phyloP scores from a whole-genome alignment of 2,329 filamentous ascomycete species.

The Calycina herbarum region DNA sequence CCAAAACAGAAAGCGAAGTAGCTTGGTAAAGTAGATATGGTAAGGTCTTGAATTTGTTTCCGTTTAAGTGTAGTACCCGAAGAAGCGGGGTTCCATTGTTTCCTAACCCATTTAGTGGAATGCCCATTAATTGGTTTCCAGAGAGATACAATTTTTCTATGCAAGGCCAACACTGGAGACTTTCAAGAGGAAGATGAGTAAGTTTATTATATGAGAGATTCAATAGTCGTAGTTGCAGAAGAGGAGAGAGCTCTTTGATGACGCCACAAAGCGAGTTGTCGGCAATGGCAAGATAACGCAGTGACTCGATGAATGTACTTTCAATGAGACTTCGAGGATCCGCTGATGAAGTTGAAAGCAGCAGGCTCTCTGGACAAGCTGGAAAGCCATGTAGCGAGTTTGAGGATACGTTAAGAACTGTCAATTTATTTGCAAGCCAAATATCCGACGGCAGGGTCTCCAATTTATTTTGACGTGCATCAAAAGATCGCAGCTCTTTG shows the following conservation, averaged over 20 bases:
- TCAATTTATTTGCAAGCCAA: no score
- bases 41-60: constrained; percentile 95
- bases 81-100: constrained; percentile 70
- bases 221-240: constrained; percentile 79
- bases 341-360: no score
- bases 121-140: constrained; percentile 85
- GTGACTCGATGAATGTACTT: constrained; percentile 66
- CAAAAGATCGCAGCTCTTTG: constrained; percentile 78
- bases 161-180: constrained; percentile 85
- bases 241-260: constrained; percentile 72
- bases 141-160: constrained; percentile 91
- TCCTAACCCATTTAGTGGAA: constrained; percentile 92
- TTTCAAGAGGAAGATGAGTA: constrained; percentile 73
- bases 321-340: no score
- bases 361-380: no score
- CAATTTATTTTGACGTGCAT: constrained; percentile 94
- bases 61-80: constrained; percentile 91
- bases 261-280: constrained; percentile 56
- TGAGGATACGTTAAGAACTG: constrained; percentile 74
- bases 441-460: constrained; percentile 64
- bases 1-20: constrained; percentile 84
- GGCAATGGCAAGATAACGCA: constrained; percentile 83
- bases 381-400: constrained; percentile 65
- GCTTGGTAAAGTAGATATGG: constrained; percentile 94
- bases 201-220: constrained; percentile 96